These are phyloP conservation scores for Dendrobium nobile DNA, from an alignment of 106 monocot genomes.

Conservation along the genomic window DNA sequence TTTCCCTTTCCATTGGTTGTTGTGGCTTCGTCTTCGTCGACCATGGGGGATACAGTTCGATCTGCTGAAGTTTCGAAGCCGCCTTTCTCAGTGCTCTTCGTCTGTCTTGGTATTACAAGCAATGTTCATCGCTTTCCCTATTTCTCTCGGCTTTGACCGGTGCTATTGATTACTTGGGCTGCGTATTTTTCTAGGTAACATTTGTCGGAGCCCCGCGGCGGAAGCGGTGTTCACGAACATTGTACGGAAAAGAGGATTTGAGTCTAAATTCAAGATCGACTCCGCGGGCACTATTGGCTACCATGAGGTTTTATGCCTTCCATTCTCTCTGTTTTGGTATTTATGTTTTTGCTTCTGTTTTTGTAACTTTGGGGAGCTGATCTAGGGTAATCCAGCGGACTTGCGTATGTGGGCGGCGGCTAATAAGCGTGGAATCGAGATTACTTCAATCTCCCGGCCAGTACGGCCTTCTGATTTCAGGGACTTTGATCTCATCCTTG, in stretches of 20 bases:
- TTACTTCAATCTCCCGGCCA: slow-evolving; percentile 87
- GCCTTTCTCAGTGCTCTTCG: slow-evolving; percentile 77
- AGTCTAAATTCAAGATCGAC: slow-evolving; percentile 68
- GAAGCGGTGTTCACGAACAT: slow-evolving; percentile 78
- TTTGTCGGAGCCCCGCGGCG: slow-evolving; percentile 94
- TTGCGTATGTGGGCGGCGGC: slow-evolving; percentile 71
- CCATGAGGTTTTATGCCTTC: slow-evolving; percentile 53
- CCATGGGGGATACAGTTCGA: slow-evolving; percentile 17
- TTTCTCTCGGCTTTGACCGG: background rate
- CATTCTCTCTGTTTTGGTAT: too few species aligned
- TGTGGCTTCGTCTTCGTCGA: background rate
- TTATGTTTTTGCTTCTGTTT: background rate
- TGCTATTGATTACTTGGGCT: background rate
- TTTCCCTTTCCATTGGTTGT: background rate
- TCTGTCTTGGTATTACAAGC: slow-evolving; percentile 48
- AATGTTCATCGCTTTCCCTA: background rate
- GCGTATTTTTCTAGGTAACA: slow-evolving; percentile 53
- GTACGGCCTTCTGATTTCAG: slow-evolving; percentile 75
- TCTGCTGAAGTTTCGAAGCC: slow-evolving; percentile 17
- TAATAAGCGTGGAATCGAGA: slow-evolving; percentile 74
- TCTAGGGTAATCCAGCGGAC: slow-evolving; percentile 76
- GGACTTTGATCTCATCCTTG: slow-evolving; percentile 87
- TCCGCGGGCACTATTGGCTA: slow-evolving; percentile 95
- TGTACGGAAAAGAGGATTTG: slow-evolving; percentile 51
- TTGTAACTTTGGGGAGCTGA: background rate